These are phyloP conservation scores for Calonectria pteridis DNA, from an alignment of 2,329 filamentous ascomycete species.

Conservation along the genomic window DNA sequence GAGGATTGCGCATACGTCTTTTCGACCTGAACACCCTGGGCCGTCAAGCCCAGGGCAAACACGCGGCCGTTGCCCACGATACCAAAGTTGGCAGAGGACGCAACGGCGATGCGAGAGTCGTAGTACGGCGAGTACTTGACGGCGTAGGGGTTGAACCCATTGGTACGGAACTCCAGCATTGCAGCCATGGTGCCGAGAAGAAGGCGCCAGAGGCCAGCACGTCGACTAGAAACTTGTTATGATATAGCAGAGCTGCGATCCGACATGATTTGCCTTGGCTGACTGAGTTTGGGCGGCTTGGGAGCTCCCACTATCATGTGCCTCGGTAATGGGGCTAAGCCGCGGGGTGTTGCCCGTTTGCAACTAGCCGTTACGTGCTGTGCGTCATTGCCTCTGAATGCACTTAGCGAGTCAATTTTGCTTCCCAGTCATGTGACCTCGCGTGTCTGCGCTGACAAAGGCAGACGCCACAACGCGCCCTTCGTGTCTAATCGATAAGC, in stretches of 20 bases:
- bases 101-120: conserved; percentile 92
- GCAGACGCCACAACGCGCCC: conserved; percentile 28
- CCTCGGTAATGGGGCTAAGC: conserved; percentile 47
- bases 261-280: conserved; percentile 13
- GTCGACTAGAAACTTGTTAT: conserved; percentile 34
- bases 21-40: conserved; percentile 85
- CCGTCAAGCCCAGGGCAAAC: conserved; percentile 85
- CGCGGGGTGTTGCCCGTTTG: conserved; percentile 41
- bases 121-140: conserved; percentile 99
- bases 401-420: conserved; percentile 29
- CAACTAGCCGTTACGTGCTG: conserved; percentile 27
- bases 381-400: conserved; percentile 34
- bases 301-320: conserved; percentile 47
- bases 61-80: conserved; percentile 95
- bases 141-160: conserved; percentile 95
- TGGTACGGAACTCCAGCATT: conserved; percentile 95
- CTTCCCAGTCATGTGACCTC: conserved; percentile 43
- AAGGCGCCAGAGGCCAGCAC: conserved; percentile 30
- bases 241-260: conserved; percentile 21
- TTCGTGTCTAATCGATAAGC: conserved; percentile 16
- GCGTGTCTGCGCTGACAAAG: conserved; percentile 29
- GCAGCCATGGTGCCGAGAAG: conserved; percentile 55
- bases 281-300: not conserved
- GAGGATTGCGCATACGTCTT: conserved; percentile 72
- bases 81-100: conserved; percentile 93